Percentiles rank a stretch among this genome's conserved stretches.
Conservation (phyloP, 2,329 filamentous ascomycete species). For the Calonectria fujianensis region DNA sequence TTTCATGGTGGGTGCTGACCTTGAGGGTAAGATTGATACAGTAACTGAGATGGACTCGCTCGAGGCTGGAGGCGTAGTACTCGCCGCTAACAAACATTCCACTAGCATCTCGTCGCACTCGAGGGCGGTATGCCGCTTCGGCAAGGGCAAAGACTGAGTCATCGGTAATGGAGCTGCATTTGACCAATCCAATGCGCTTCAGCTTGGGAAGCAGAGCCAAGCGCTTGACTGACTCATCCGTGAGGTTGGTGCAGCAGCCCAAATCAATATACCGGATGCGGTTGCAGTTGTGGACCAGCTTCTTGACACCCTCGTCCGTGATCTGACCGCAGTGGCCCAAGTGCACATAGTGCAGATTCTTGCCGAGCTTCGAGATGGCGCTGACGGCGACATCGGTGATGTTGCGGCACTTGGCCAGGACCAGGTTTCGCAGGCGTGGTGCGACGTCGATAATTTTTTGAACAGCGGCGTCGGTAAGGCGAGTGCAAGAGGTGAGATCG, state of each 20-base stretch:
- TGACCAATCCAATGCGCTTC: constrained; percentile 95
- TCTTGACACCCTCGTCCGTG: constrained; percentile 90
- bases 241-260: constrained; percentile 93
- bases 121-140: constrained; percentile 76
- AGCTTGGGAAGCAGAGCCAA: constrained; percentile 93
- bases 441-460: constrained; percentile 91
- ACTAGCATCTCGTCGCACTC: constrained; percentile 69
- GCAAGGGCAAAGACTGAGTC: constrained; percentile 90
- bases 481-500: constrained; percentile 91
- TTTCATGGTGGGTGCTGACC: constrained; percentile 70
- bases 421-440: constrained; percentile 91
- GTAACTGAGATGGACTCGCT: constrained; percentile 97
- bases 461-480: constrained; percentile 90
- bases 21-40: constrained; percentile 89
- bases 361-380: constrained; percentile 91
- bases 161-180: constrained; percentile 93
- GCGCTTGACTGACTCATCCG: constrained; percentile 89
- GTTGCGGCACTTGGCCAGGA: constrained; percentile 94
- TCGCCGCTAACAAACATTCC: constrained; percentile 70
- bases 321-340: constrained; percentile 94
- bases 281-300: constrained; percentile 89
- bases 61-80: constrained; percentile 80
- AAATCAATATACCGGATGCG: constrained; percentile 98
- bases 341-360: constrained; percentile 98
- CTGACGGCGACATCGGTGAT: constrained; percentile 93